Base-by-base conservation (phyloP, 2,329 filamentous ascomycete genomes). In the Cladorrhinum sp. region DNA sequence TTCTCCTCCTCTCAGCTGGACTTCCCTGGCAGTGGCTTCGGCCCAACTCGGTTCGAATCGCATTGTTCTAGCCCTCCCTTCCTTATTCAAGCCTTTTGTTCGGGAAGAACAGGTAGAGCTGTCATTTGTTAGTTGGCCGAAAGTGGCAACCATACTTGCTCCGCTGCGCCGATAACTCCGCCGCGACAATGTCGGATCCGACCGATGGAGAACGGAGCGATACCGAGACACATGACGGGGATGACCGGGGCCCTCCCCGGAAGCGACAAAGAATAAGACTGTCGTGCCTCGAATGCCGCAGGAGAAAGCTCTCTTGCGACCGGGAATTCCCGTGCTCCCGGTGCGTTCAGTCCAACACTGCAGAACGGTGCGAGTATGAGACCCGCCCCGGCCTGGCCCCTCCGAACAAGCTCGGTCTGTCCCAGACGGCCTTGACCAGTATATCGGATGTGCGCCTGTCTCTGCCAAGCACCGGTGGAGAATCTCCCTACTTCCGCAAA, bases 221-320 rank as follows among this genome's bases (percentile, higher is more conserved):
- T 16, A 62, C 54, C 50, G 49, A 16, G 48, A 60, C 32, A 58
- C 41, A 56, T 52, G 57, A 60, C 25, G 54, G 53, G 22, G 45
- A 60, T n/a, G 64, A 62, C 24, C 63, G 69, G n/a, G 73, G 71
- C 38, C 75, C 77, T 0, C 75, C 82, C 9, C 77, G 83, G 62
- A 86, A 86, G 74, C 75, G 84, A 29, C 84, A 86, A 74, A 78
- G 84, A 38, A 81, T 86, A 50, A 77, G 84, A 16, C 77, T 86
- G 49, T 85, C 82, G 52, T 86, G 84, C 64, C 77, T 86, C 48
- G 83, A 85, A 67, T 86, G 84, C 66, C 81, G 84, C 48, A 78
- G 83, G 57, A 77, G 84, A 58, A 86, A 86, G 74, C 76, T 86
- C 38, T 85, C 83, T 24, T 86, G 84, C 70, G 84, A 85, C 71